Evolutionary conservation across 2,329 filamentous ascomycete species (phyloP).

Genomic region (Microcyclospora tardicrescens): DNA sequence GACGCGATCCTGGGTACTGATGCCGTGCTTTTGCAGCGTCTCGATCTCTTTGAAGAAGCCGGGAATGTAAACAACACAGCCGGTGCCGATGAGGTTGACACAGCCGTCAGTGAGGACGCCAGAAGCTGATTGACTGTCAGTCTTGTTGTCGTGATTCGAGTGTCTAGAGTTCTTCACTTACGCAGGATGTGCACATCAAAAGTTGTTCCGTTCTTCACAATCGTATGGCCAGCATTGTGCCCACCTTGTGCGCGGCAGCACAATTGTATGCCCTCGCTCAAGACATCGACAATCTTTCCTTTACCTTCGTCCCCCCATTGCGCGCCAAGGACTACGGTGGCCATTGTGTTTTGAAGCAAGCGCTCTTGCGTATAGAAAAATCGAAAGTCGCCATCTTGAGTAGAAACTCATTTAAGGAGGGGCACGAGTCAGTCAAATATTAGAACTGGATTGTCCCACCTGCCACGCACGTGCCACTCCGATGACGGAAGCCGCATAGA

Average conservation of each 20-base stretch:
- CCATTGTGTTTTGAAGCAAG: constrained; percentile 19
- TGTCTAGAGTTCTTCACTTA: constrained; percentile 8
- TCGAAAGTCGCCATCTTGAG: not conserved
- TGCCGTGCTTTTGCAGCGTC: constrained; percentile 46
- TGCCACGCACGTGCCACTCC: too few species aligned
- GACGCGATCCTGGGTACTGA: constrained; percentile 46
- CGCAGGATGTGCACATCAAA: constrained; percentile 48
- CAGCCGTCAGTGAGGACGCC: constrained; percentile 60
- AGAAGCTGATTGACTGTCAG: constrained; percentile 34
- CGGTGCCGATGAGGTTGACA: constrained; percentile 55
- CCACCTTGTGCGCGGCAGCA: constrained; percentile 48
- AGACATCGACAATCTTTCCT: constrained; percentile 44
- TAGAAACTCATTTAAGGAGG: not conserved
- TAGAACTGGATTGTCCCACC: too few species aligned
- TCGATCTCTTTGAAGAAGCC: constrained; percentile 54
- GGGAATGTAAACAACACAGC: constrained; percentile 57
- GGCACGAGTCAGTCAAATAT: too few species aligned
- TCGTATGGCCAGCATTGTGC: constrained; percentile 45
- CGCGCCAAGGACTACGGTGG: constrained; percentile 46
- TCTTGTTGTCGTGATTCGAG: constrained; percentile 1
- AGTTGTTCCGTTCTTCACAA: constrained; percentile 30
- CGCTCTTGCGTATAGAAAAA: not conserved
- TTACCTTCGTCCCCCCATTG: constrained; percentile 50
- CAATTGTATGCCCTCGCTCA: constrained; percentile 36
- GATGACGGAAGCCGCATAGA: too few species aligned